Percentiles rank a stretch among this genome's conserved stretches.
phyloP scores from a whole-genome alignment of 768 basidiomycete species.

The Collybia mongolica region DNA sequence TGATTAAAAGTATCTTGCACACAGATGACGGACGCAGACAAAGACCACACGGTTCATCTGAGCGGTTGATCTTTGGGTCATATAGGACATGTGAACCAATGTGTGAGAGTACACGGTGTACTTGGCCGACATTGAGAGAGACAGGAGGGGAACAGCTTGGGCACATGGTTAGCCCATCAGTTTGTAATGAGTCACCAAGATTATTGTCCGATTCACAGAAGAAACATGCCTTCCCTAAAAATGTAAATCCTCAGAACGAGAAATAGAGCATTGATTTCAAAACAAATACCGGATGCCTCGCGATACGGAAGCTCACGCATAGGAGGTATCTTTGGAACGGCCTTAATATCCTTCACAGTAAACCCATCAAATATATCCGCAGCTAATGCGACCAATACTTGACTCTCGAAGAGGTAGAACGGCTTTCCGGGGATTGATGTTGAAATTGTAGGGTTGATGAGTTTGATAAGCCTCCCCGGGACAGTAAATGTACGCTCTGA shows the following conservation, averaged over 20 bases:
- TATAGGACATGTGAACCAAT: conserved; percentile 24
- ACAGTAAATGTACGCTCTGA: conserved; percentile 15
- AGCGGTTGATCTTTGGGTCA: conserved; percentile 12
- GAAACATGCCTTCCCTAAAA: neutral
- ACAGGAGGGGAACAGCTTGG: conserved; percentile 8
- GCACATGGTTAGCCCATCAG: neutral
- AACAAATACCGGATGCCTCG: neutral
- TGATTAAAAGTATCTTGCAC: conserved; percentile 18
- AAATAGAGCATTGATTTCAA: neutral
- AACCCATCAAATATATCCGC: neutral
- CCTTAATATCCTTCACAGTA: neutral
- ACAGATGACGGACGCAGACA: conserved; percentile 19
- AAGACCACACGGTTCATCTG: conserved; percentile 21
- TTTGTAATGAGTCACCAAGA: no score
- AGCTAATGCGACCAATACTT: neutral
- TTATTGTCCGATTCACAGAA: no score
- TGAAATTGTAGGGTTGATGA: neutral
- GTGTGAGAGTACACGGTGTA: conserved; percentile 22
- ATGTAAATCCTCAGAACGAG: neutral
- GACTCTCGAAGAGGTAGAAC: neutral
- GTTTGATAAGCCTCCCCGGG: neutral
- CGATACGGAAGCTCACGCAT: neutral
- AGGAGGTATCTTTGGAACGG: neutral
- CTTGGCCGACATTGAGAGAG: conserved; percentile 11
- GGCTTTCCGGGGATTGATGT: neutral